Percentiles rank a stretch among this genome's conserved stretches.
phyloP scores from a whole-genome alignment of 345 rosid genomes.

The Murraya paniculata region DNA sequence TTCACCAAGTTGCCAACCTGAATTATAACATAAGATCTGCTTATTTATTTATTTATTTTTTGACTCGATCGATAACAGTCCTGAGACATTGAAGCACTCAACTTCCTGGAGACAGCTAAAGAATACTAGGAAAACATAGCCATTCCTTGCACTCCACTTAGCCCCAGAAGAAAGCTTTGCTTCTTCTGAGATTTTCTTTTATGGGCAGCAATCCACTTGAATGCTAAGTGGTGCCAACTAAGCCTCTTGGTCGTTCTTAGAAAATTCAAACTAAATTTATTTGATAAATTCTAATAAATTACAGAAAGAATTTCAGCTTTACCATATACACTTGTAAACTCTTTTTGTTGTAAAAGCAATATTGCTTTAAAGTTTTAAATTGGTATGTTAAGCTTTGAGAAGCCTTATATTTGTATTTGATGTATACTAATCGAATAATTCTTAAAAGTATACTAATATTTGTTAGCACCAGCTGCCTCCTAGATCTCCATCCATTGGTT shows the following conservation, averaged over 20 bases:
- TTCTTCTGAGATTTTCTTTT: too few species aligned
- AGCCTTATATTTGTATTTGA: not conserved
- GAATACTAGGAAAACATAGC: too few species aligned
- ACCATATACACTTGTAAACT: not conserved
- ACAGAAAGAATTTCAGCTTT: not conserved
- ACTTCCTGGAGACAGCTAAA: too few species aligned
- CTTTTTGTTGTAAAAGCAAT: not conserved
- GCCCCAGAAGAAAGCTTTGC: too few species aligned
- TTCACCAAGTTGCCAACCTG: too few species aligned
- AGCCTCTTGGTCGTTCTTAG: not conserved
- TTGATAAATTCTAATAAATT: not conserved
- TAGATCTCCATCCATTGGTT: not conserved
- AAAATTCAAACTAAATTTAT: not conserved
- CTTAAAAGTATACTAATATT: not conserved
- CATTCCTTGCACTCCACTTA: too few species aligned
- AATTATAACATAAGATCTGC: too few species aligned
- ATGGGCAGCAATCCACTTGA: not conserved
- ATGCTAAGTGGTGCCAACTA: not conserved
- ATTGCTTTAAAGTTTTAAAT: not conserved
- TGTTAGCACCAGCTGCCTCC: not conserved
- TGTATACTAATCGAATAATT: not conserved
- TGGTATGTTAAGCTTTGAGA: not conserved
- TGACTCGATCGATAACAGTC: too few species aligned
- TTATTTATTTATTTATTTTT: too few species aligned
- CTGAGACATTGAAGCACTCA: too few species aligned